Evolutionary conservation across 306 rosid species (phyloP), one percentile per base, ranked within the genome.

Genomic region (Elaeagnus macrophylla): DNA sequence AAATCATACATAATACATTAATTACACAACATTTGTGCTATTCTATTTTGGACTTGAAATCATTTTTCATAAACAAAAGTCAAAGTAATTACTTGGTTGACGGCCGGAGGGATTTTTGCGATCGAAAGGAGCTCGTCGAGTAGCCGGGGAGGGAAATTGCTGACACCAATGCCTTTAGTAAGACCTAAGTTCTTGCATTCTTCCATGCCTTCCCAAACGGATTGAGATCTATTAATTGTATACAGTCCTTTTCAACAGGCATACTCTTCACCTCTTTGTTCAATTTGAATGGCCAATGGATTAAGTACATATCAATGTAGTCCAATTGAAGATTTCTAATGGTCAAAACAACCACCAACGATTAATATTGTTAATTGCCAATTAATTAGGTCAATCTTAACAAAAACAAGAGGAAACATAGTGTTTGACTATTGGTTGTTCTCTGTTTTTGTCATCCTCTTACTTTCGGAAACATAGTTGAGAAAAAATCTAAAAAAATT

Each of bases 201-300:
- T 62, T 89, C 95, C 94, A 89, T 75, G 37, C 72, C 78, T 47
- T 51, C 73, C 97, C 97, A 89, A 13, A 85, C 89, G 8, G 81
- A 78, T 81, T 60, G 20, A 85, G 9, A 60, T 85, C 95, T 53
- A 89, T 72, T 1, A 70, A 71, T 1, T 72, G 66, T 32, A 73
- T 43, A 6, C 62, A 67, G 1, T 79, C 67, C 39, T 65, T 62
- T 2, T 70, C 80, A 43, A 75, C 62, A 1, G 89, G 84, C 53
- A 48, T 19, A 14, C n/a, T 7, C 3, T 37, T 60, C 53, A 65
- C 61, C 11, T 45, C 68, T 53, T 35, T 51, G 37, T 16, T 58
- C 50, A 68, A 38, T 19, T 51, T 68, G 50, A 59, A 37, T 1
- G 79, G 79, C 67, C 67, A 69, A 48, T 74, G 79, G 14, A 74